Conservation (phyloP, 148 eudicot species). For the Euryodendron excelsum region DNA sequence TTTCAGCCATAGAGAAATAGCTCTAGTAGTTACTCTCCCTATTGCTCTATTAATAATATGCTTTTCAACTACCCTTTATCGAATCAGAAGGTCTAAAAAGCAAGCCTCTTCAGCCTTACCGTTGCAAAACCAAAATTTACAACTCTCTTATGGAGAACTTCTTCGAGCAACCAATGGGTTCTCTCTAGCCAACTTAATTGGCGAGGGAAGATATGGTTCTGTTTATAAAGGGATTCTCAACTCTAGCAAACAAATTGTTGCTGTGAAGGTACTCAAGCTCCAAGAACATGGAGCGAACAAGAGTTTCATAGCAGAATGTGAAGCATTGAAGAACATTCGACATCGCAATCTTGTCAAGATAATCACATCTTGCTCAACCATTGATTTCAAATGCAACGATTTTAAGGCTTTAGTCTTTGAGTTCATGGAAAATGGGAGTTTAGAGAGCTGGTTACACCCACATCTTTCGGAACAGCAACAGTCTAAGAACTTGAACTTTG, state of each 20-base stretch:
- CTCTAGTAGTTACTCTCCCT: not conserved
- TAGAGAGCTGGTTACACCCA: constrained; percentile 28
- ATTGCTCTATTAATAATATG: not conserved
- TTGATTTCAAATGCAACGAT: constrained; percentile 14
- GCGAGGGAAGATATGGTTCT: constrained; percentile 22
- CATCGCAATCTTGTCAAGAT: constrained; percentile 30
- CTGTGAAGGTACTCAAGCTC: constrained; percentile 32
- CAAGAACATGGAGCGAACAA: constrained; percentile 21
- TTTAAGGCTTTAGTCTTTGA: constrained; percentile 25
- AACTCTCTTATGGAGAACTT: constrained; percentile 23
- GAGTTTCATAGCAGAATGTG: constrained; percentile 30
- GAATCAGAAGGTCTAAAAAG: not conserved
- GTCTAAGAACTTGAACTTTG: not conserved
- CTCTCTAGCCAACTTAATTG: constrained; percentile 20
- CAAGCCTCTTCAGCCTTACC: not conserved
- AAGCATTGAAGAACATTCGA: constrained; percentile 21
- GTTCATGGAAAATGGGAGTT: constrained; percentile 30
- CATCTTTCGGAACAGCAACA: not conserved
- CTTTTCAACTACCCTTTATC: not conserved
- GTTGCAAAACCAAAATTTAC: not conserved
- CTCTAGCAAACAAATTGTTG: constrained; percentile 6
- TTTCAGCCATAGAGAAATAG: not conserved
- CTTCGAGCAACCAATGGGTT: constrained; percentile 23
- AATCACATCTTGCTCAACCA: constrained; percentile 22
- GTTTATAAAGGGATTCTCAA: constrained; percentile 26